Base-by-base conservation (phyloP, 2,329 filamentous ascomycete species). In the Aaosphaeria arxii region DNA sequence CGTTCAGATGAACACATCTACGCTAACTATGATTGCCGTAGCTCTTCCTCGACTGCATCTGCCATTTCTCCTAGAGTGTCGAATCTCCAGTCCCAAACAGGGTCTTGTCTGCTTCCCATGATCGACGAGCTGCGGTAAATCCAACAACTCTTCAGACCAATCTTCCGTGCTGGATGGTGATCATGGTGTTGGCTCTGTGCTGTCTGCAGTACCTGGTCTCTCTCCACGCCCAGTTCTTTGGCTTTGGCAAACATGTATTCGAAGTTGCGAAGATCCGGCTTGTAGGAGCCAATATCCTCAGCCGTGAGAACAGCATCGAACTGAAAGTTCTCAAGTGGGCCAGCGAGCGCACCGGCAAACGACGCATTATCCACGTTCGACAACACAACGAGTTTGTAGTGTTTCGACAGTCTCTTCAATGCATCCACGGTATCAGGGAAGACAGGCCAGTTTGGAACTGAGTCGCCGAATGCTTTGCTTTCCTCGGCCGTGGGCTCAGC, bases 291-390 rank as follows among this genome's bases (percentile, higher is more conserved):
- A 45, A 90, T 82, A 40, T 87, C 80, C 67, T 90, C 75, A 1
- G 87, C 87, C 2, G 86, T 89, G 66, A 86, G 82, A 28, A 88
- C 73, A 9, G 78, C 77, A 57, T 87, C 85, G 58, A 89, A 85
- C 9, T 73, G 56, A 28, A 80, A 74, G 0, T 76, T 78, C 13
- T 71, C 63, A 9, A 89, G 69, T 29, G 78, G 75, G 0, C 78
- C 74, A 1, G 69, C 61, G 11, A 76, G 72, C 2, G 77, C 78
- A 24, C 66, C 67, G 0, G 67, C 57, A 55, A 85, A 84, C 0
- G 78, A 80, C 2, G 60, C 65, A 30, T 71, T 71, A 63, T 85
- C 79, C 0, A 85, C 77, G 53, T 86, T 87, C 33, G 78, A 81
- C 6, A 87, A 69, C 28, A 84, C 77, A 3, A 84, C 76, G 5